Conservation (phyloP, 2,329 filamentous ascomycete species). For the Lasiodiplodia sp. region DNA sequence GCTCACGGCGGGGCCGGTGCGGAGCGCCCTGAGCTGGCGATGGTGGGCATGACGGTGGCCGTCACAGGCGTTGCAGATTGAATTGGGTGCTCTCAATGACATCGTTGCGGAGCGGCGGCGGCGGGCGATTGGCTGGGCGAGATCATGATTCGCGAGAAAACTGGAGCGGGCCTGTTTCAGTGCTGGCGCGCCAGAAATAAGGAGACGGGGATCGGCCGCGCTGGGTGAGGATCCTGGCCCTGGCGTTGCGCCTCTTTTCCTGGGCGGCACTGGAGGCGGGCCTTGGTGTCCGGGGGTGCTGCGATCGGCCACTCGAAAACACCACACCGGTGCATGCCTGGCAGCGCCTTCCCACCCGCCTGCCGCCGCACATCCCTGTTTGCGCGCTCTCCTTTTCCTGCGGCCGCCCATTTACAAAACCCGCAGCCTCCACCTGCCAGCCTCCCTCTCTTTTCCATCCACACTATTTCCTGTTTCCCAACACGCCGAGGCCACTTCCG, state of each 20-base stretch:
- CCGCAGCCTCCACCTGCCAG: constrained; percentile 22
- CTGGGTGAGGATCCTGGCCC: constrained; percentile 18
- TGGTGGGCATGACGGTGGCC: constrained; percentile 16
- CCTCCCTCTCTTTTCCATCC: constrained; percentile 16
- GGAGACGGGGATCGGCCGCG: constrained; percentile 24
- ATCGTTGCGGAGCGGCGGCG: background rate
- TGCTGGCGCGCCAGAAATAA: constrained; percentile 25
- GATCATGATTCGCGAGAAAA: constrained; percentile 27
- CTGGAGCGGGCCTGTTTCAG: constrained; percentile 23
- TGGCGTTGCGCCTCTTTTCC: constrained; percentile 21
- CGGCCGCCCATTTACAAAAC: constrained; percentile 27
- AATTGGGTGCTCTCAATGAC: constrained; percentile 20
- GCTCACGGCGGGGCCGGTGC: constrained; percentile 14
- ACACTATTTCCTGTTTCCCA: constrained; percentile 11
- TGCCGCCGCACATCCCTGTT: constrained; percentile 20
- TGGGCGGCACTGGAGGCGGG: constrained; percentile 20
- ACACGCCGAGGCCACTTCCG: constrained; percentile 12
- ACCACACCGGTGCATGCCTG: constrained; percentile 23
- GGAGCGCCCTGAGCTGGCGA: constrained; percentile 2
- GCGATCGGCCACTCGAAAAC: constrained; percentile 24
- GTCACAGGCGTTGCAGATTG: constrained; percentile 27
- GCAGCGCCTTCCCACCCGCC: constrained; percentile 19
- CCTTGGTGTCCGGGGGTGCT: constrained; percentile 25
- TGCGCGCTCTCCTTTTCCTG: constrained; percentile 13
- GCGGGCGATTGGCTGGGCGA: constrained; percentile 16